phyloP scores from a whole-genome alignment of 148 eudicot genomes.

The Rhododendron molle region DNA sequence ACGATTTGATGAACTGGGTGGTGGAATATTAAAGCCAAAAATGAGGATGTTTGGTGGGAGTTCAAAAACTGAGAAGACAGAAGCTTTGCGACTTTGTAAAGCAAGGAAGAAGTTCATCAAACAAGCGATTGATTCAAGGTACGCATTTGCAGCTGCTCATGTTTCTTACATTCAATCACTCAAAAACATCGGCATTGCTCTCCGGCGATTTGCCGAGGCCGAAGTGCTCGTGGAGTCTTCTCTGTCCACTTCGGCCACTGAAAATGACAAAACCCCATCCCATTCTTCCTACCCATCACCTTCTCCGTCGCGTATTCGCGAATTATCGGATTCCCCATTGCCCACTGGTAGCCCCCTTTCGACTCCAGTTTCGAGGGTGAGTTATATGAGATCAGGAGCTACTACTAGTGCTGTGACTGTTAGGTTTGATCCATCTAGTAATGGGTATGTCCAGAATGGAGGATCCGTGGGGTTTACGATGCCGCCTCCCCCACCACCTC shows the following conservation, averaged over 20 bases:
- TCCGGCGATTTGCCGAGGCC: constrained; percentile 71
- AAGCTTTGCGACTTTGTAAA: constrained; percentile 66
- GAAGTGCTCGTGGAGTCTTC: constrained; percentile 51
- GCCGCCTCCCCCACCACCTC: constrained; percentile 79
- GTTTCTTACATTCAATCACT: constrained; percentile 69
- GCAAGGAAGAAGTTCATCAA: constrained; percentile 65
- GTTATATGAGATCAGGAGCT: constrained; percentile 62
- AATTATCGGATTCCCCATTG: constrained; percentile 34
- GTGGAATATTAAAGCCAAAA: not conserved
- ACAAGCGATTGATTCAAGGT: constrained; percentile 76
- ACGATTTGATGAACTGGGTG: constrained; percentile 3
- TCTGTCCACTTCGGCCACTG: constrained; percentile 36
- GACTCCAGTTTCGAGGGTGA: constrained; percentile 41
- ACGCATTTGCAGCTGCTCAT: constrained; percentile 79
- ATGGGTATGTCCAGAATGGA: constrained; percentile 41
- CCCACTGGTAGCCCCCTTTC: constrained; percentile 41
- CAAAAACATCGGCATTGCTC: constrained; percentile 59
- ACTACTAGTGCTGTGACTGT: constrained; percentile 44
- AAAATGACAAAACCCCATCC: constrained; percentile 53
- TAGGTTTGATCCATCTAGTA: constrained; percentile 30
- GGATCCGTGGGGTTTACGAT: constrained; percentile 33
- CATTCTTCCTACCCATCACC: constrained; percentile 72
- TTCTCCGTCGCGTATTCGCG: constrained; percentile 43
- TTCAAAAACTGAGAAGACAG: constrained; percentile 62
- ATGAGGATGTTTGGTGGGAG: constrained; percentile 48